phyloP scores from a whole-genome alignment of 345 rosid species.

The Microthlaspi erraticum region DNA sequence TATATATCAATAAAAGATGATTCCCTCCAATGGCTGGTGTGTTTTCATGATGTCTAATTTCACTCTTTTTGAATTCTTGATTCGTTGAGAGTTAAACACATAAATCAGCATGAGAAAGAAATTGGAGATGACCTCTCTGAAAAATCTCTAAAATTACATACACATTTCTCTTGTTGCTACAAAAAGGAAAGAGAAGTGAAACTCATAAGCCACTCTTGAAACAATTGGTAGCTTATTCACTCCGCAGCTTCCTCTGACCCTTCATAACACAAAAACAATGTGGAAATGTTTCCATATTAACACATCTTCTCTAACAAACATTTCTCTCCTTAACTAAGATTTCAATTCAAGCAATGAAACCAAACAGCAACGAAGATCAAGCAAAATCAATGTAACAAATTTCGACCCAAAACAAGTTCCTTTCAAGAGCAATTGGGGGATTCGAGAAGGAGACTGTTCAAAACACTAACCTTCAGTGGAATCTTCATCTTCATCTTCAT shows the following conservation, averaged over 20 bases:
- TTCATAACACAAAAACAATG: slow-evolving; percentile 16
- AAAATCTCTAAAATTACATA: slow-evolving; percentile 22
- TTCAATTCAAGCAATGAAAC: slow-evolving; percentile 7
- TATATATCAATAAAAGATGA: slow-evolving; percentile 10
- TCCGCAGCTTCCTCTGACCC: slow-evolving; percentile 36
- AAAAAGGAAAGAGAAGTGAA: slow-evolving; percentile 31
- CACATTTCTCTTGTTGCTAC: slow-evolving; percentile 35
- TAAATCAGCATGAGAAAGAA: slow-evolving; percentile 16
- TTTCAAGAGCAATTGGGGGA: neutral
- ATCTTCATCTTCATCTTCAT: slow-evolving; percentile 56
- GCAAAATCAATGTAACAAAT: neutral
- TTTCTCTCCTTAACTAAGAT: neutral
- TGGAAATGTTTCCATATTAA: slow-evolving; percentile 4
- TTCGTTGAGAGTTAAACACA: slow-evolving; percentile 9
- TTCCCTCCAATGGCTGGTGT: neutral
- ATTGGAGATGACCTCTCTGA: neutral
- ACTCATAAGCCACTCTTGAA: slow-evolving; percentile 33
- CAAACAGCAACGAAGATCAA: neutral
- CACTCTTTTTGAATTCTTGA: slow-evolving; percentile 3
- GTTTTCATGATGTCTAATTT: neutral
- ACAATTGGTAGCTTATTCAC: neutral
- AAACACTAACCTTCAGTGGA: slow-evolving; percentile 57
- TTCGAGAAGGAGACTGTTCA: neutral
- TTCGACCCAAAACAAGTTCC: slow-evolving; percentile 3
- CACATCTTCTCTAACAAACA: neutral